phyloP scores from a whole-genome alignment of 352 stramenopile species.

The Globisporangium acanthophoron region DNA sequence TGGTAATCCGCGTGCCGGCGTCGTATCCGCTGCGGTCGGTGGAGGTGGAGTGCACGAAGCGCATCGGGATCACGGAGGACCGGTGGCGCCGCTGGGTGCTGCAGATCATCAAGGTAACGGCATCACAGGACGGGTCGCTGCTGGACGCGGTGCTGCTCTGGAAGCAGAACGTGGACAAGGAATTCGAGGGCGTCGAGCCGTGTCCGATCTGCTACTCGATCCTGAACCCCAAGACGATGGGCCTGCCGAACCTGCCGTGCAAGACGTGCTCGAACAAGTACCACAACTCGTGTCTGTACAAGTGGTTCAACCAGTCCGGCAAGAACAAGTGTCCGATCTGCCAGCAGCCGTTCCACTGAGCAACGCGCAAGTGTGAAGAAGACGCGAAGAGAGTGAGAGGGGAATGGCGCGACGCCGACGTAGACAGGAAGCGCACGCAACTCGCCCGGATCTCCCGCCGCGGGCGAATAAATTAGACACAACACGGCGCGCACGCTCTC shows the following conservation, averaged over 20 bases:
- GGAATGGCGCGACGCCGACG: too few relatives aligned
- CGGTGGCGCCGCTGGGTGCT: conserved; percentile 91
- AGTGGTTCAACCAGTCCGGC: conserved; percentile 92
- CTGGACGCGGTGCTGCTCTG: conserved; percentile 89
- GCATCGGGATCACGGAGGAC: conserved; percentile 88
- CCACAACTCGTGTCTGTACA: conserved; percentile 92
- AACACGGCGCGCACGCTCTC: not conserved
- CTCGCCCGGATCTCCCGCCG: too few relatives aligned
- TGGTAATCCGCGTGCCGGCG: conserved; percentile 83
- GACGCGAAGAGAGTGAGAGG: too few relatives aligned
- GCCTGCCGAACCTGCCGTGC: conserved; percentile 81
- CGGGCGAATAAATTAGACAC: conserved; percentile 5
- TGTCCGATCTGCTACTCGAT: conserved; percentile 93
- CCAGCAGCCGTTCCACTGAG: conserved; percentile 84
- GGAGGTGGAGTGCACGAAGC: conserved; percentile 88
- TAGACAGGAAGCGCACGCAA: not conserved
- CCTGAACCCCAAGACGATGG: conserved; percentile 89
- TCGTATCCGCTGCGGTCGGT: conserved; percentile 89
- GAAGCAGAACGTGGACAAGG: conserved; percentile 91
- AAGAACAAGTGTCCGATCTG: conserved; percentile 94
- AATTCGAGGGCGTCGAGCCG: conserved; percentile 90
- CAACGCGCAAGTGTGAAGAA: not conserved
- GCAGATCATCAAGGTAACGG: conserved; percentile 89
- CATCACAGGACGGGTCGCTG: conserved; percentile 86
- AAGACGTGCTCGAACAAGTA: conserved; percentile 92